Conservation (phyloP, 345 rosid genomes). For the Moricandia arvensis region DNA sequence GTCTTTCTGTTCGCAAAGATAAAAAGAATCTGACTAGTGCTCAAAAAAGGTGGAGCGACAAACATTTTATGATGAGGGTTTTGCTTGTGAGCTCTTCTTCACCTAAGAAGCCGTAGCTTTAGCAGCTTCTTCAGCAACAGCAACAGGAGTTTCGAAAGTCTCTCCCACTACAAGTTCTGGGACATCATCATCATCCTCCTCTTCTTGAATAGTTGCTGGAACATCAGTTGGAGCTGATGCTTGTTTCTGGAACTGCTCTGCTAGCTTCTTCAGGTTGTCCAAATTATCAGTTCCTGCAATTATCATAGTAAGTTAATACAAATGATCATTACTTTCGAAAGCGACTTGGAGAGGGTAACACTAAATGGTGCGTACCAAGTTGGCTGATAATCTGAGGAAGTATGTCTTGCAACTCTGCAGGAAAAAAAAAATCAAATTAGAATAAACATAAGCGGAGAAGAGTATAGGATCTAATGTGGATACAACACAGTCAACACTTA, state of each 20-base stretch:
- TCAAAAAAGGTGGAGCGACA: slow-evolving; percentile 26
- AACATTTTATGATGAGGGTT: slow-evolving; percentile 10
- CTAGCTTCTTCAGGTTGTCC: slow-evolving; percentile 88
- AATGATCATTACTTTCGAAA: neutral
- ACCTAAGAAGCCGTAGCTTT: slow-evolving; percentile 33
- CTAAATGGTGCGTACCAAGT: slow-evolving; percentile 51
- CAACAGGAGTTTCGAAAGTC: slow-evolving; percentile 80
- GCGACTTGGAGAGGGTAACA: too few relatives aligned
- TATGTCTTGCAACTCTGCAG: slow-evolving; percentile 83
- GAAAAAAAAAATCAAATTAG: slow-evolving; percentile 7
- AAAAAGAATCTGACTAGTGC: slow-evolving; percentile 35
- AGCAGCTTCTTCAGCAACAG: slow-evolving; percentile 66
- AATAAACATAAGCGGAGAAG: neutral
- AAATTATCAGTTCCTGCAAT: slow-evolving; percentile 81
- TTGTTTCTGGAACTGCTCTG: slow-evolving; percentile 93
- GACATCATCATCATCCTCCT: slow-evolving; percentile 68
- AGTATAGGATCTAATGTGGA: neutral
- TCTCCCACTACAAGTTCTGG: slow-evolving; percentile 84
- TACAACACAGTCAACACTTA: slow-evolving; percentile 38
- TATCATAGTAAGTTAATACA: neutral
- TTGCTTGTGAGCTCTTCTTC: slow-evolving; percentile 10
- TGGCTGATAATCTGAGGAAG: slow-evolving; percentile 89
- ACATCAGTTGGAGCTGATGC: slow-evolving; percentile 46
- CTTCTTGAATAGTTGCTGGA: slow-evolving; percentile 48
- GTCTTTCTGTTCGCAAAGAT: slow-evolving; percentile 31